These are phyloP conservation scores for Melaleuca quinquenervia DNA, from an alignment of 345 rosid species.

Conservation along the genomic window DNA sequence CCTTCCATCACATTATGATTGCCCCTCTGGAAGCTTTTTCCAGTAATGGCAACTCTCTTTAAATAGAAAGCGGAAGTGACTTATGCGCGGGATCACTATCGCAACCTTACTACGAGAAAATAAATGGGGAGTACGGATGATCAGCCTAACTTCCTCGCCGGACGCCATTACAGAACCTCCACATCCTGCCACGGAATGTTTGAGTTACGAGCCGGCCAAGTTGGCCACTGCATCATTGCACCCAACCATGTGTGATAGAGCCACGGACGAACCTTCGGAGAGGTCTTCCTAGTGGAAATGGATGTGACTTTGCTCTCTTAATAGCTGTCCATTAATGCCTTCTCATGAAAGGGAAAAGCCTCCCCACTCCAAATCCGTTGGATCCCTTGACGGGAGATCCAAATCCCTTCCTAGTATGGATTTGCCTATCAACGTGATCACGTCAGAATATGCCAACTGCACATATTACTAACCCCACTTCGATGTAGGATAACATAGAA, in stretches of 20 bases:
- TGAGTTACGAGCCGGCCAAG: background rate
- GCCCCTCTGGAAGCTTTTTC: background rate
- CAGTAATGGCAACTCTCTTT: background rate
- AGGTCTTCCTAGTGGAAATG: background rate
- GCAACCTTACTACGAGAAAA: background rate
- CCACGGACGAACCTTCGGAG: background rate
- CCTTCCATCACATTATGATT: background rate
- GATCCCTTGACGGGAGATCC: too few species aligned
- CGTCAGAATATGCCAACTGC: background rate
- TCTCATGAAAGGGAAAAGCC: too few species aligned
- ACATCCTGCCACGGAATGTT: background rate
- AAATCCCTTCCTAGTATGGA: background rate
- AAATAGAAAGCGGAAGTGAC: background rate
- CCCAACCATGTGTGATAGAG: background rate
- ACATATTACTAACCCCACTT: background rate
- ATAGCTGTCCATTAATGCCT: too few species aligned
- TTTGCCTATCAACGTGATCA: background rate
- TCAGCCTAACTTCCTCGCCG: background rate
- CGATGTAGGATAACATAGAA: background rate
- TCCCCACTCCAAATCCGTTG: too few species aligned
- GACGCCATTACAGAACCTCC: background rate
- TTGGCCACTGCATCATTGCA: background rate
- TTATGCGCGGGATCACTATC: background rate
- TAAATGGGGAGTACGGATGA: background rate
- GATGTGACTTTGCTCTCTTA: too few species aligned